Conservation (phyloP, 2,329 filamentous ascomycete species). For the Talaromyces marneffei region DNA sequence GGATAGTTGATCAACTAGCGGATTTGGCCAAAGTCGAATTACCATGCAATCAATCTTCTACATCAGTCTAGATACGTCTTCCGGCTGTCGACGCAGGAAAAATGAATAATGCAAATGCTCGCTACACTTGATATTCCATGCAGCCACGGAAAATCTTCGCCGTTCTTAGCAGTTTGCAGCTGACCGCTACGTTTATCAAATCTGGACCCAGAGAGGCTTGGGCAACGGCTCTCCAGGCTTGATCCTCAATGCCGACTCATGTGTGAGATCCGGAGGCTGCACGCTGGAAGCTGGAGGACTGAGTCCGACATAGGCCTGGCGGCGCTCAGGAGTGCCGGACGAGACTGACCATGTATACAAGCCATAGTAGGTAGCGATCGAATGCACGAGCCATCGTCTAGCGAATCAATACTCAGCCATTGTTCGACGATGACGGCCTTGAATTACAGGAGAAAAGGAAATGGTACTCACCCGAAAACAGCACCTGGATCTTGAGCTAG, state of each 20-base stretch:
- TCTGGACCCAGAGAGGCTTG: constrained; percentile 32
- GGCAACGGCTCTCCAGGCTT: constrained; percentile 34
- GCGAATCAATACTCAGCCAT: background rate
- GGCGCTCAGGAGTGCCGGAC: constrained; percentile 61
- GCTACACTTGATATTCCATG: background rate
- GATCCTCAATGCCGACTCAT: constrained; percentile 18
- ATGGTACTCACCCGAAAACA: constrained; percentile 66
- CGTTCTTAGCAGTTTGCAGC: background rate
- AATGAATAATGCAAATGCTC: background rate
- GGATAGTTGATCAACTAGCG: background rate
- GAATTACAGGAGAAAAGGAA: constrained; percentile 2
- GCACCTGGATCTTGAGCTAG: constrained; percentile 68
- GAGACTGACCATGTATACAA: constrained; percentile 77
- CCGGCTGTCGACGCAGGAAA: background rate
- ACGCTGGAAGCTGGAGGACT: constrained; percentile 30
- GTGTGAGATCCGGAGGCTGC: constrained; percentile 23
- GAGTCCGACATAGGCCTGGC: constrained; percentile 78
- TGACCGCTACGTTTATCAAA: constrained; percentile 19
- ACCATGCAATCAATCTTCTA: background rate
- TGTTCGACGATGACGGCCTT: constrained; percentile 16
- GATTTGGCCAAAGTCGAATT: background rate
- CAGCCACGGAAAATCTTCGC: background rate
- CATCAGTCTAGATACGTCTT: background rate
- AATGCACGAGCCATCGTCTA: constrained; percentile 87
- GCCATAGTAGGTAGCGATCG: constrained; percentile 87